These are phyloP conservation scores for Boechera retrofracta DNA, from an alignment of 345 rosid genomes.

Conservation along the genomic window DNA sequence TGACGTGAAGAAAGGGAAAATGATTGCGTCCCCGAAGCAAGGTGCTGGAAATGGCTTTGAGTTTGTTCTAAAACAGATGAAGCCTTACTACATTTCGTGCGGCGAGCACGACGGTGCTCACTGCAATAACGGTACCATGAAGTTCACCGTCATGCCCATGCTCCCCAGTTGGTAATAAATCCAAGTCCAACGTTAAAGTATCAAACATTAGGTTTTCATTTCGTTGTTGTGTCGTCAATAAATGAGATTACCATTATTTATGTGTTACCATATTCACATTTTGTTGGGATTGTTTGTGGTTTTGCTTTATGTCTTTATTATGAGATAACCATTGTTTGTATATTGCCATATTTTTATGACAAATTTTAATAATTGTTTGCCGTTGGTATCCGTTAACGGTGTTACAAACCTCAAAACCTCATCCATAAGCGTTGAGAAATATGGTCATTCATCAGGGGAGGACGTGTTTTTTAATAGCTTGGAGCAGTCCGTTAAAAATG, in stretches of 20 bases:
- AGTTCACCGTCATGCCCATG: slow-evolving; percentile 61
- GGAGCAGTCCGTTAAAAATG: no score
- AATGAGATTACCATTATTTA: slow-evolving; percentile 27
- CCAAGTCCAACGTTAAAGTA: background rate
- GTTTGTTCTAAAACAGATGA: slow-evolving; percentile 53
- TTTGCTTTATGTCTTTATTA: slow-evolving; percentile 1
- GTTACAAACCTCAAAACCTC: no score
- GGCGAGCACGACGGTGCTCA: slow-evolving; percentile 67
- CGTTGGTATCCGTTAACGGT: no score
- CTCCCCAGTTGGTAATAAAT: slow-evolving; percentile 38
- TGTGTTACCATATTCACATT: slow-evolving; percentile 13
- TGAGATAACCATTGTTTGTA: slow-evolving; percentile 2
- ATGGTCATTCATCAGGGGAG: no score
- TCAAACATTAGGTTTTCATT: slow-evolving; percentile 10
- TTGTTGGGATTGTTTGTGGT: slow-evolving; percentile 29
- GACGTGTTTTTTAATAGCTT: no score
- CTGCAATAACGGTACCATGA: slow-evolving; percentile 71
- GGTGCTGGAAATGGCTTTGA: slow-evolving; percentile 70
- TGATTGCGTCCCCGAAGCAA: slow-evolving; percentile 58
- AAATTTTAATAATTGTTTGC: background rate
- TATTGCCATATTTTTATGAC: background rate
- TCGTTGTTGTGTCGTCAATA: slow-evolving; percentile 33
- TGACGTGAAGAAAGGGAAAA: slow-evolving; percentile 54
- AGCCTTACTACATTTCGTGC: slow-evolving; percentile 70
- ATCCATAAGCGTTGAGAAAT: no score